Evolutionary conservation across 148 eudicot genomes (phyloP).

Genomic region (Agrostemma githago): DNA sequence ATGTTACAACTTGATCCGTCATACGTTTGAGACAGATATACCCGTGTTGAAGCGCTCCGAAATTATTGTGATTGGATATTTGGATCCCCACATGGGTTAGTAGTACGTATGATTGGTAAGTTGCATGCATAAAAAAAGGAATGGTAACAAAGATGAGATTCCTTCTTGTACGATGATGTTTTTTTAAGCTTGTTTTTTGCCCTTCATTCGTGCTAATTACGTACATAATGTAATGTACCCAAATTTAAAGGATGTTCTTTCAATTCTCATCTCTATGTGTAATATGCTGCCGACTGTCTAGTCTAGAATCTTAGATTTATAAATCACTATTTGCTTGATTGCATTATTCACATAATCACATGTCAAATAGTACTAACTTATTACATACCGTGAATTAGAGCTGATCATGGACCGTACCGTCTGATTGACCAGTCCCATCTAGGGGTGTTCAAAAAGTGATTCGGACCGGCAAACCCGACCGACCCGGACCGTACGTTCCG

Average conservation of each 20-base stretch:
- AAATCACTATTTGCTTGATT: no score
- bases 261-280: not conserved
- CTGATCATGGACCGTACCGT: not conserved
- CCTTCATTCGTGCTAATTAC: not conserved
- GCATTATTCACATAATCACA: not conserved
- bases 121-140: conserved; percentile 10
- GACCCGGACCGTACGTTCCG: no score
- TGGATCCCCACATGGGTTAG: no score
- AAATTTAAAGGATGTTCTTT: not conserved
- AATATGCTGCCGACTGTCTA: not conserved
- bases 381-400: no score
- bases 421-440: no score
- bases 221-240: not conserved
- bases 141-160: conserved; percentile 12
- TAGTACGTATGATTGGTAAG: not conserved
- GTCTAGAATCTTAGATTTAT: not conserved
- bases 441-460: no score
- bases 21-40: no score
- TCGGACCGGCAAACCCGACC: no score
- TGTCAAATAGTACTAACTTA: not conserved
- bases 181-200: not conserved
- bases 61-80: no score
- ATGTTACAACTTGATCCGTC: no score
- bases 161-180: conserved; percentile 12
- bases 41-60: no score